Conservation (phyloP, 1,284 basidiomycete species). For the Taiwanofungus camphoratus region DNA sequence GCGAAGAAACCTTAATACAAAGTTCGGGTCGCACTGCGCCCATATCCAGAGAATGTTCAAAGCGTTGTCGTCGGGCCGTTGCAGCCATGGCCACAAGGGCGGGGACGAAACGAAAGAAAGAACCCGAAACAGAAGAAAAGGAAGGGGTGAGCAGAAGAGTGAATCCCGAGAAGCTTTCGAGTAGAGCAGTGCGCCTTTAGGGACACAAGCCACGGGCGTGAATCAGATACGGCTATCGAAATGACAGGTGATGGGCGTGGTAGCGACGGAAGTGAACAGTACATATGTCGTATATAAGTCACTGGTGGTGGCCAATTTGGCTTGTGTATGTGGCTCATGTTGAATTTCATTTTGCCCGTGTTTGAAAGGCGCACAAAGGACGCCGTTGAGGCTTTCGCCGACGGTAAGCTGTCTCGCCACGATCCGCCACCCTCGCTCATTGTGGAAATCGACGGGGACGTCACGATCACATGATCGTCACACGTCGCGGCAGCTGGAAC, state of each 20-base stretch:
- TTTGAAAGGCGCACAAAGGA: too few relatives aligned
- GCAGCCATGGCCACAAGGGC: slow-evolving; percentile 20
- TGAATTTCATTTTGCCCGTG: too few relatives aligned
- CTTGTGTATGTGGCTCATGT: not conserved
- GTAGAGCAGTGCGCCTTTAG: not conserved
- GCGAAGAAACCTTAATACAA: slow-evolving; percentile 20
- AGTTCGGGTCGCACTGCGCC: slow-evolving; percentile 30
- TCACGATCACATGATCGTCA: slow-evolving; percentile 5
- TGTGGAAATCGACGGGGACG: not conserved
- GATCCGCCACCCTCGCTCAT: too few relatives aligned
- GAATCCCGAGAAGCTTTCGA: slow-evolving; percentile 5
- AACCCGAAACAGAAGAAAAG: slow-evolving; percentile 11
- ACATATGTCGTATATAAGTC: too few relatives aligned
- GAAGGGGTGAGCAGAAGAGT: slow-evolving; percentile 6
- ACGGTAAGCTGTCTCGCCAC: too few relatives aligned
- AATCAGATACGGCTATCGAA: slow-evolving; percentile 1
- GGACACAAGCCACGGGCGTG: not conserved
- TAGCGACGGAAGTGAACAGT: slow-evolving; percentile 3
- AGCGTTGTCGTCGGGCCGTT: slow-evolving; percentile 18
- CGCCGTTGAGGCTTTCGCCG: too few relatives aligned
- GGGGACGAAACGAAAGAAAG: slow-evolving; percentile 12
- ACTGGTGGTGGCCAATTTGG: not conserved
- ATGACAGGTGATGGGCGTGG: slow-evolving; percentile 11
- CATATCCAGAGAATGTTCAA: slow-evolving; percentile 25
- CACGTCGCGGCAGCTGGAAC: slow-evolving; percentile 3